Base-by-base conservation (phyloP, 2,329 filamentous ascomycete genomes). In the Tricladium varicosporioides region DNA sequence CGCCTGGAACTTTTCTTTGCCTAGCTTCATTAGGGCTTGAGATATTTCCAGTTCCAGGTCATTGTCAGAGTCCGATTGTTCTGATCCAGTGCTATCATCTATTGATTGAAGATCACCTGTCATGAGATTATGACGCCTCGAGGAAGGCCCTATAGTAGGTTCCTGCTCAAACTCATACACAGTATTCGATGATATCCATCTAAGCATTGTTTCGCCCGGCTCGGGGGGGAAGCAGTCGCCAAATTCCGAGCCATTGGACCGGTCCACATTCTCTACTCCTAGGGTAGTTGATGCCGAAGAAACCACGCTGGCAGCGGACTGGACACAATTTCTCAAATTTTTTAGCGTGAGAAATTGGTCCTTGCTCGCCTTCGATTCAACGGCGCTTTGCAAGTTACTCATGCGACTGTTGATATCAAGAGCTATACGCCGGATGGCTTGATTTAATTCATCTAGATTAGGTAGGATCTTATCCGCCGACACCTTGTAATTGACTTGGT, bases 381-480 rank as follows among this genome's bases (percentile, higher is more conserved):
- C 51, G 11, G 48, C n/a, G 8, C 18, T 48, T 15, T 58, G 49
- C 11, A 58, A 46, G 48, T 19, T 44, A 10, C n/a, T 55, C 47
- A 53, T 60, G 2, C 51, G 54, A 32, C 16, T n/a, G 33, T 49
- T 57, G 51, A 57, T 48, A 44, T 60, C 58, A n/a, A 54, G n/a
- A n/a, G 58, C 56, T 33, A 59, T 50, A 0, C 48, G 51, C n/a
- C 56, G 52, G 19, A 63, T 58, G 13, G 56, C n/a, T 40, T 58
- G 31, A 22, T 63, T 15, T 5, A 61, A 7, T 33, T 63, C 59
- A 44, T 58, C 56, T 13, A 60, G 40, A 50, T 58, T 61, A 16
- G 56, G 51, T n/a, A 63, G 18, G 16, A 61, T 61, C 42, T 56
- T 57, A 42, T 61, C 57, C 5, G 42, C 53, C 44, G 56, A 60